Base-by-base conservation (phyloP, 2,329 filamentous ascomycete genomes). In the Aspergillus terreus region DNA sequence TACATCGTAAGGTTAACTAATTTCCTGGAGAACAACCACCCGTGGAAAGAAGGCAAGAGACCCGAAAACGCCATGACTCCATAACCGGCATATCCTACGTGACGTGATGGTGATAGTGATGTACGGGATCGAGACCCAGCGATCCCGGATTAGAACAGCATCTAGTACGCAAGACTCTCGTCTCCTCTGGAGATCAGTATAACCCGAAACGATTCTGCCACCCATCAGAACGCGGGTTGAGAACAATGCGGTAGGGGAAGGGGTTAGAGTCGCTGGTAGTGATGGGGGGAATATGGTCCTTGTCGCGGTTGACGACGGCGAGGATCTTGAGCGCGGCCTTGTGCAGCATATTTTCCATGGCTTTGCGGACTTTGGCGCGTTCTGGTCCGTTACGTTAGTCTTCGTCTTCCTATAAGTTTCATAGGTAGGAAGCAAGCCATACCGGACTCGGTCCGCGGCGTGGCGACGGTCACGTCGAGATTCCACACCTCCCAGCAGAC, bases 401-500 rank as follows among this genome's bases (percentile, higher is more conserved):
- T 4, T 23, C 23, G 23, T 23, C 23, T 23, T 23, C 5, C 6
- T 23, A 6, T 23, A 23, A 23, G 23, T 23, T 23, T 23, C 19
- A 19, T 19, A 19, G 19, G 6, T 23, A 23, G 23, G 23, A 23
- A 23, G 23, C 23, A 6, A 23, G 23, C 4, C 85, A 63, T 76
- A 95, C 90, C 91, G 58, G 84, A 88, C 65, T 97, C 92, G 10
- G 90, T 96, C 65, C 87, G 79, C 27, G 92, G 92, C 62, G 90
- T 91, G 9, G 91, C 90, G 50, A 96, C 84, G n/a, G 91, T 95
- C 46, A 97, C 88, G 71, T 95, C 90, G 59, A 99, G 76, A 42
- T 88, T 90, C 94, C 94, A 99, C 65, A 84, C 85, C 78, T 97
- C 94, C 94, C 94, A 99, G 70, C 91, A 95, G 15, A 96, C 85